phyloP scores from a whole-genome alignment of 768 basidiomycete genomes.

The Dioszegia hungarica region DNA sequence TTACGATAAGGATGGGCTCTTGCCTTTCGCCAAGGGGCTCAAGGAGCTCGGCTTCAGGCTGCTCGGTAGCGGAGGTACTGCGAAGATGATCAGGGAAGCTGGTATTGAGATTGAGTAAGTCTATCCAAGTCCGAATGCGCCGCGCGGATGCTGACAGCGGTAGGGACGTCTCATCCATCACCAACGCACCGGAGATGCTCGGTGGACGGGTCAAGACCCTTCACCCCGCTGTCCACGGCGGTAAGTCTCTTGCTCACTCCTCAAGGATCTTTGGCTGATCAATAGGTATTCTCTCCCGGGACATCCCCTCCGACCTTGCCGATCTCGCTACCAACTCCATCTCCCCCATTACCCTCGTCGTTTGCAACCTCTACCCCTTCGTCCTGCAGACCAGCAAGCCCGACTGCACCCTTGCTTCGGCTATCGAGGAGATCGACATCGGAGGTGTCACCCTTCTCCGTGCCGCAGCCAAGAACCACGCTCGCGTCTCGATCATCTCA shows the following conservation, averaged over 20 bases:
- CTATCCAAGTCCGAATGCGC: not conserved
- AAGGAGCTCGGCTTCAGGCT: conserved; percentile 74
- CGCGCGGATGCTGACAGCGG: not conserved
- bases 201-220: conserved; percentile 97
- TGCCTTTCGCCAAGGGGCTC: conserved; percentile 84
- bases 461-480: conserved; percentile 98
- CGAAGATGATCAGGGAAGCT: conserved; percentile 92
- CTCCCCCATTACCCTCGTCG: conserved; percentile 89
- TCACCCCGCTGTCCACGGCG: conserved; percentile 96
- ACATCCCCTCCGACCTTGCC: conserved; percentile 80
- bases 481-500: conserved; percentile 68
- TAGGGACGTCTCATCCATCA: conserved; percentile 96
- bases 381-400: conserved; percentile 74
- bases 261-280: too few relatives aligned
- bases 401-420: conserved; percentile 80
- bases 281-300: conserved; percentile 85
- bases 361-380: conserved; percentile 99
- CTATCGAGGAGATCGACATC: conserved; percentile 97
- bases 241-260: conserved; percentile 51
- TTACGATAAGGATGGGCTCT: conserved; percentile 86
- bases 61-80: conserved; percentile 93
- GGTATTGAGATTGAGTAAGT: conserved; percentile 85
- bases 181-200: conserved; percentile 97
- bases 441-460: conserved; percentile 96
- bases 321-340: conserved; percentile 81